Conservation (phyloP, 2,329 filamentous ascomycete genomes). For the Biscogniauxia sp. region DNA sequence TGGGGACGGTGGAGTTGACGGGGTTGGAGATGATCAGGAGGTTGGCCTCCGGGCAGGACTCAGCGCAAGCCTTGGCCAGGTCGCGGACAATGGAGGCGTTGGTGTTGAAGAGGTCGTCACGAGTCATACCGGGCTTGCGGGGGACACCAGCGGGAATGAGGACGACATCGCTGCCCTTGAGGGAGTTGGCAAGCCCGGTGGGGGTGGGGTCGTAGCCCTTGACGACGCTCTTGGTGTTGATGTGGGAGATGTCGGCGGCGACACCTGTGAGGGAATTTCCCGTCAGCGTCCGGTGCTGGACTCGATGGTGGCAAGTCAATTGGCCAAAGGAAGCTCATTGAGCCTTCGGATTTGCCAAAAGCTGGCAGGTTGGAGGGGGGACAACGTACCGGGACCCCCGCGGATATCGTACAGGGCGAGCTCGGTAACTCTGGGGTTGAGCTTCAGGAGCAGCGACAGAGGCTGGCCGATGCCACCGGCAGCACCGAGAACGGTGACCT, state of each 20-base stretch:
- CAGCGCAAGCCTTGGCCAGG: conserved; percentile 90
- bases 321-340: not conserved
- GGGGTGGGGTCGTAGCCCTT: conserved; percentile 81
- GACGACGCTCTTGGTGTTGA: conserved; percentile 98
- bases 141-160: conserved; percentile 98
- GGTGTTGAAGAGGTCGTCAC: conserved; percentile 99
- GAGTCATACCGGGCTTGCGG: conserved; percentile 99
- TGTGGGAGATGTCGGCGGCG: conserved; percentile 95
- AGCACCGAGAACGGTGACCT: conserved; percentile 96
- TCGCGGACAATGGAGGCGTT: conserved; percentile 99
- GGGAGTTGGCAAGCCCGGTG: conserved; percentile 70
- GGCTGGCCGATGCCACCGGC: conserved; percentile 98
- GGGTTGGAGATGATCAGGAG: conserved; percentile 98
- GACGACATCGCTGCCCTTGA: conserved; percentile 89
- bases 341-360: not conserved
- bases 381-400: conserved; percentile 76
- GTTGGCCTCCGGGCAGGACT: conserved; percentile 87
- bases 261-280: conserved; percentile 63
- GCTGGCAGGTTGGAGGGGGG: conserved; percentile 5
- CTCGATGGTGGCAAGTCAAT: conserved; percentile 12
- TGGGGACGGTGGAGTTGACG: conserved; percentile 99
- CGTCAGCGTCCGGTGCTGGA: not conserved
- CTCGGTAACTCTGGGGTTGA: conserved; percentile 91
- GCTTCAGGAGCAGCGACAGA: conserved; percentile 95
- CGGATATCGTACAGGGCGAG: conserved; percentile 98